Evolutionary conservation across 2,329 filamentous ascomycete genomes (phyloP).

Genomic region (Pseudocercospora crystallina): DNA sequence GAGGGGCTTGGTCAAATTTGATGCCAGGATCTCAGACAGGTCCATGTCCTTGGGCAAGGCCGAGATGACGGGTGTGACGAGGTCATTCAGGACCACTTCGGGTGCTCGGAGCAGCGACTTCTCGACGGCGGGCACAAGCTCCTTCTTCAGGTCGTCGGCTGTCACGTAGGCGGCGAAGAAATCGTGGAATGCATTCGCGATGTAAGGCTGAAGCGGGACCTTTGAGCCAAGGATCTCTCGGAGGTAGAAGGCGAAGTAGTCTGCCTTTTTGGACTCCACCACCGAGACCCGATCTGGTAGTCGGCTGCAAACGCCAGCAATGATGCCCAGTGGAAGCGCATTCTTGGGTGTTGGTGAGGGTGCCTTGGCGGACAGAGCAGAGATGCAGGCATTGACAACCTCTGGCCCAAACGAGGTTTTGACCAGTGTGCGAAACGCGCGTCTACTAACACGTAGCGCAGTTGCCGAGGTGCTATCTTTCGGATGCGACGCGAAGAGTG

Average conservation of each 20-base stretch:
- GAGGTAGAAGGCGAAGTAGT: slow-evolving; percentile 78
- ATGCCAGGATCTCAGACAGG: slow-evolving; percentile 69
- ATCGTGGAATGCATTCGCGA: slow-evolving; percentile 71
- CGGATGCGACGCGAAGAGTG: slow-evolving; percentile 66
- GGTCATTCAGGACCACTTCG: slow-evolving; percentile 79
- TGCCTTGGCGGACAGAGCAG: slow-evolving; percentile 67
- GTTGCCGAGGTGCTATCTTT: slow-evolving; percentile 68
- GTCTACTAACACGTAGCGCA: slow-evolving; percentile 73
- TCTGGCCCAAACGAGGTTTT: slow-evolving; percentile 60
- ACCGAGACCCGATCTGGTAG: slow-evolving; percentile 62
- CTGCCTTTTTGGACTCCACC: slow-evolving; percentile 65
- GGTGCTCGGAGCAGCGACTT: slow-evolving; percentile 86
- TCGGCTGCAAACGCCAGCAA: slow-evolving; percentile 82
- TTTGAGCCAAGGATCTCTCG: slow-evolving; percentile 83
- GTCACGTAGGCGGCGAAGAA: slow-evolving; percentile 79
- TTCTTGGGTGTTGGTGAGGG: slow-evolving; percentile 65
- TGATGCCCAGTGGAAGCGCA: slow-evolving; percentile 75
- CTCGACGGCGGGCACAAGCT: slow-evolving; percentile 78
- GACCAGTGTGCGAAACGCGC: slow-evolving; percentile 75
- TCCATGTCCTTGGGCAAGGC: slow-evolving; percentile 72
- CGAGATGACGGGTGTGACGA: slow-evolving; percentile 70
- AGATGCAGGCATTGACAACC: slow-evolving; percentile 63
- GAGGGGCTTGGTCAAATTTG: slow-evolving; percentile 78
- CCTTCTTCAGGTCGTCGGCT: slow-evolving; percentile 70
- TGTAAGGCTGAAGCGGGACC: slow-evolving; percentile 66